These are phyloP conservation scores for Vitis amurensis DNA, from an alignment of 164 flowering plant species.

Conservation along the genomic window DNA sequence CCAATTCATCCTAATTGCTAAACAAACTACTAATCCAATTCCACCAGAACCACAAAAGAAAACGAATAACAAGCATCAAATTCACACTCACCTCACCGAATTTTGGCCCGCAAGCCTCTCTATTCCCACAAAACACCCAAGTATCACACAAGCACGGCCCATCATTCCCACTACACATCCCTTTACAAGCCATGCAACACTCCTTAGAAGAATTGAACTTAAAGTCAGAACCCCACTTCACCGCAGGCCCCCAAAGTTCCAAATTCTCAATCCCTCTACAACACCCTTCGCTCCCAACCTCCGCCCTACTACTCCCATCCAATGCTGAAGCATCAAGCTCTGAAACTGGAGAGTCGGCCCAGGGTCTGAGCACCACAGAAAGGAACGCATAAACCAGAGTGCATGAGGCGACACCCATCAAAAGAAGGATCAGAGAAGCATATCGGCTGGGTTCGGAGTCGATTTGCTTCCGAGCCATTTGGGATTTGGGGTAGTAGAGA, in stretches of 20 bases:
- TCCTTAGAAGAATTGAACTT: slow-evolving; percentile 65
- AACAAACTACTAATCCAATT: not conserved
- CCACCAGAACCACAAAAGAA: slow-evolving; percentile 1
- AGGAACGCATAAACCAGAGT: slow-evolving; percentile 50
- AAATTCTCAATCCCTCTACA: slow-evolving; percentile 71
- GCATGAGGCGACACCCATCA: slow-evolving; percentile 45
- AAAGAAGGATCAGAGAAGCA: slow-evolving; percentile 34
- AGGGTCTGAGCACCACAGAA: slow-evolving; percentile 32
- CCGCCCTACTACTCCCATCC: slow-evolving; percentile 6
- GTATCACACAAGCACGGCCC: slow-evolving; percentile 91
- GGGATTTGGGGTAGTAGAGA: slow-evolving; percentile 11
- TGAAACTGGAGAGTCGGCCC: slow-evolving; percentile 8
- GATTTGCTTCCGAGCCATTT: slow-evolving; percentile 59
- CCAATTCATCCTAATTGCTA: not conserved
- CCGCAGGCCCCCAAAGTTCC: slow-evolving; percentile 97
- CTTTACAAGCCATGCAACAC: slow-evolving; percentile 88
- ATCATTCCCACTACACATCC: slow-evolving; percentile 73
- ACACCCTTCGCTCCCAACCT: slow-evolving; percentile 39
- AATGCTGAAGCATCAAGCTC: slow-evolving; percentile 7
- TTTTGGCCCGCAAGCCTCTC: slow-evolving; percentile 59
- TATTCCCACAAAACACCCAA: slow-evolving; percentile 92
- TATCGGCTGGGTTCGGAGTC: slow-evolving; percentile 43
- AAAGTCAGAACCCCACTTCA: slow-evolving; percentile 92
- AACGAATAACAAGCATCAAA: not conserved
- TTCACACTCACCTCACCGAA: slow-evolving; percentile 72